Evolutionary conservation across 2,329 filamentous ascomycete genomes (phyloP), one percentile per base, ranked within the genome.

Genomic region (Neurospora crassa): DNA sequence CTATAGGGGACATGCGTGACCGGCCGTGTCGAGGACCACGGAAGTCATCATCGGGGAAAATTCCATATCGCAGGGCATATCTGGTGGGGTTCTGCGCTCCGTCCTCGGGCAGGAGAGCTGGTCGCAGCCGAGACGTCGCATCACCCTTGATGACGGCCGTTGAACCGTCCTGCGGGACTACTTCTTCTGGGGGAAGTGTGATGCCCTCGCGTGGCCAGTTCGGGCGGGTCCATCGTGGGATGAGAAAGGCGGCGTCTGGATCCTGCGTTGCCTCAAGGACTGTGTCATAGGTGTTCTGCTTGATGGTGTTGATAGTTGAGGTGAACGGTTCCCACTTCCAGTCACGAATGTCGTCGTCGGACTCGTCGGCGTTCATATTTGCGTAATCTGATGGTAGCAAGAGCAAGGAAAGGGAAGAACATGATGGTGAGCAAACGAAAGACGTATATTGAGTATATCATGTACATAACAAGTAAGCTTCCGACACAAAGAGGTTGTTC

Each of bases 31-130:
- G 53, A 63, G 16, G 24, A 63, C 53, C 53, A 18, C 24, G 53
- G 16, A 34, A 63, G 53, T 63, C 53, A 63, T 63, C 53, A 63
- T 63, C 29, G 24, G 53, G 53, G 2, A 63, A 63, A n/a, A 73
- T 71, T 29, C 72, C 72, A 24, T 68, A 73, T 8, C 72, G 72
- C n/a, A 20, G 43, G 4, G 72, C 72, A 53, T 71, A 73, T 20
- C 41, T 37, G 29, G 71, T 73, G 10, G 72, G 72, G 10, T 72
- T 72, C n/a, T 59, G 68, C 5, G 11, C 18, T 10, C 6, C 40
- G 68, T 73, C 72, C 4, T 47, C 10, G 11, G 69, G 67, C 3
- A 70, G 69, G 5, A 73, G 40, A 45, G 72, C 72, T 34, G 72
- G 72, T 20, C 72, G 71, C 1, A 63, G 29, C 2, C 53, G 53